Percentiles rank a stretch among this genome's conserved stretches.
Conservation (phyloP, 495 filamentous ascomycete species). For the Penicillium longicatenatum region DNA sequence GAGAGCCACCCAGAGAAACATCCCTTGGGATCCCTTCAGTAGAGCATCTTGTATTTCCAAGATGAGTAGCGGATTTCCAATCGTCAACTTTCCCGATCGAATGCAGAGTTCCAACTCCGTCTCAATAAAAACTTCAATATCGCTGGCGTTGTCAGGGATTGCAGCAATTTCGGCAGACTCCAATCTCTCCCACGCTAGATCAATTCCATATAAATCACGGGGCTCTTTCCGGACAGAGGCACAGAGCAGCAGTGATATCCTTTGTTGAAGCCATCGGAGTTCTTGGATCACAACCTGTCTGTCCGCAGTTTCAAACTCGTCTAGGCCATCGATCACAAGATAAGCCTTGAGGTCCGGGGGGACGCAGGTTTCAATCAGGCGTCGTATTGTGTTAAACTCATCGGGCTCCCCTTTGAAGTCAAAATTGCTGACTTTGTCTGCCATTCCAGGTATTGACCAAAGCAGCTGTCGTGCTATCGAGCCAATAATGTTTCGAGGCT, state of each 20-base stretch:
- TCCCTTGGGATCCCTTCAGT: constrained; percentile 24
- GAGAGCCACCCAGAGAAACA: constrained; percentile 52
- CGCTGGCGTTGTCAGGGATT: constrained; percentile 42
- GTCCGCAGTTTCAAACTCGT: not conserved
- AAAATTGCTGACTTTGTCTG: not conserved
- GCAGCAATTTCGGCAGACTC: not conserved
- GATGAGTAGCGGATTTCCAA: constrained; percentile 38
- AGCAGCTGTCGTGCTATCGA: constrained; percentile 44
- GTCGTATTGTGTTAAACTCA: not conserved
- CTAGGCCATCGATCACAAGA: not conserved
- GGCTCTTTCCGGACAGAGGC: constrained; percentile 26
- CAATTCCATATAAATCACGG: not conserved
- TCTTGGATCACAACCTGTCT: not conserved
- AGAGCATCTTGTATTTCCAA: constrained; percentile 23
- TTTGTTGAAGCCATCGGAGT: constrained; percentile 1
- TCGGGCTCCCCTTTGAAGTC: not conserved
- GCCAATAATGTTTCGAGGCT: constrained; percentile 38
- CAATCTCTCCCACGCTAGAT: not conserved
- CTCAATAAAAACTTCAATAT: constrained; percentile 41
- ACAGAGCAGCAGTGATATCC: constrained; percentile 29
- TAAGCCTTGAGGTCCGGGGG: not conserved
- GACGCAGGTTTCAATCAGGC: not conserved
- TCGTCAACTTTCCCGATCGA: constrained; percentile 29
- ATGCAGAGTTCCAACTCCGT: constrained; percentile 35
- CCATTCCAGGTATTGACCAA: not conserved